These are phyloP conservation scores for Arthrobotrys pseudoclavata DNA, from an alignment of 2,329 filamentous ascomycete species.

Conservation along the genomic window DNA sequence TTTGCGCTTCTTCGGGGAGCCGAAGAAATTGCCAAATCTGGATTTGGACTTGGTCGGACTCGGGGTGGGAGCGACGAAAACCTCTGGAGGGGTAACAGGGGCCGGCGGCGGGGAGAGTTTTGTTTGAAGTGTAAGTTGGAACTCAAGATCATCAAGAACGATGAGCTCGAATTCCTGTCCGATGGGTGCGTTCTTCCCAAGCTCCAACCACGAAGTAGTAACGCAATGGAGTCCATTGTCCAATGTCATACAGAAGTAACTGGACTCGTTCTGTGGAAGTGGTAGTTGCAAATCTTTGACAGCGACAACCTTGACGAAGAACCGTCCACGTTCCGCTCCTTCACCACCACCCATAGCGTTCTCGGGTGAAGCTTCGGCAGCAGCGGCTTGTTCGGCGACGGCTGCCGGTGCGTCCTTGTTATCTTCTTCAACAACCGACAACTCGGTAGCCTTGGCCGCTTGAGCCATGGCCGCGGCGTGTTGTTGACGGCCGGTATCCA, in stretches of 20 bases:
- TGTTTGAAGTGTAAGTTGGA: conserved; percentile 95
- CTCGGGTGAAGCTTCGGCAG: neutral
- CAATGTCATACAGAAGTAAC: conserved; percentile 95
- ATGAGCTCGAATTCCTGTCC: conserved; percentile 70
- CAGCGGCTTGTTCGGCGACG: neutral
- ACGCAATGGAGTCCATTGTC: conserved; percentile 98
- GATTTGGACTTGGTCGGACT: conserved; percentile 78
- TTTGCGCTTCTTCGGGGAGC: conserved; percentile 95
- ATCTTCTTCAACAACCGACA: conserved; percentile 79
- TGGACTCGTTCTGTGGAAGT: conserved; percentile 90
- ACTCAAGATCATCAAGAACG: conserved; percentile 97
- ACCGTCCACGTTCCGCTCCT: conserved; percentile 84
- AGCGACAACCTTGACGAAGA: conserved; percentile 99
- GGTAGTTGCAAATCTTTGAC: conserved; percentile 96
- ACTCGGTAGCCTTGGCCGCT: conserved; percentile 61
- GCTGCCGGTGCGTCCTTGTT: conserved; percentile 65
- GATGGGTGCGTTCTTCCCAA: conserved; percentile 91
- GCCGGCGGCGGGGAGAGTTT: conserved; percentile 87
- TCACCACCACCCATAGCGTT: conserved; percentile 76
- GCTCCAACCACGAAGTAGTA: conserved; percentile 93
- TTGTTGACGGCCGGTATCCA: conserved; percentile 41
- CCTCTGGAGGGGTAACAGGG: conserved; percentile 62
- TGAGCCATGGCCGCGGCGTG: conserved; percentile 49
- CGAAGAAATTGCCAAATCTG: conserved; percentile 90
- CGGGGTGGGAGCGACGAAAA: conserved; percentile 64